Base-by-base conservation (phyloP, 179 eudicot genomes). In the Beta macrorhiza region DNA sequence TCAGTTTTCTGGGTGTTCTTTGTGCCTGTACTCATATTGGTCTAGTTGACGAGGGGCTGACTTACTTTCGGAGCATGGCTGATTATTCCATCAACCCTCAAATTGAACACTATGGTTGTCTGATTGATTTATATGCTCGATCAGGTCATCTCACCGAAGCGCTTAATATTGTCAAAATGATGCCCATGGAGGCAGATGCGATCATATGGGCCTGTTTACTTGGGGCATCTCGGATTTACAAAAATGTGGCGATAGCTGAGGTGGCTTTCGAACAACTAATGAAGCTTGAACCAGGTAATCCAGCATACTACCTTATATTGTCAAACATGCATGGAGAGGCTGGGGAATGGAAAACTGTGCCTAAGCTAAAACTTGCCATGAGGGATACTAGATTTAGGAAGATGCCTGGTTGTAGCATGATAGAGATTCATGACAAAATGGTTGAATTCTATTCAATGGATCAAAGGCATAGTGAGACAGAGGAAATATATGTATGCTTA, bases 1-100 rank as follows among this genome's bases (percentile, higher is more conserved):
- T 92, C 67, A 93, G 95, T 70, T 91, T 92, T 79, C 80, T 93
- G 16, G 91, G 92, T 72, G 85, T 92, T 74, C 79, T 93, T n/a
- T 88, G 89, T 82, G 95, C 95, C 63, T 93, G 95, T 87, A 89
- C 97, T 74, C 97, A 93, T 85, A 79, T 91, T 88, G 97, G 97
- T 13, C 84, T 89, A 64, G 89, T 91, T 59, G 78, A 89, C 19
- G 86, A 81, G 75, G 98, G 97, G 71, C 82, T 91, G 67, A 72
- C 78, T 20, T 85, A 91, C 83, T 93, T 91, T 67, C 77, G 81
- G 45, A 87, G 89, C 45, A 92, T 93, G 98, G 80, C 77, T 49
- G 84, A 82, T 45, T 88, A 89, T 79, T 82, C 85, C 64, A 81
- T 93, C 57, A 78, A 25, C 68, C 97, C 98, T 79, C 82, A 87